Conservation (phyloP, 345 rosid species). For the Linum tenue region DNA sequence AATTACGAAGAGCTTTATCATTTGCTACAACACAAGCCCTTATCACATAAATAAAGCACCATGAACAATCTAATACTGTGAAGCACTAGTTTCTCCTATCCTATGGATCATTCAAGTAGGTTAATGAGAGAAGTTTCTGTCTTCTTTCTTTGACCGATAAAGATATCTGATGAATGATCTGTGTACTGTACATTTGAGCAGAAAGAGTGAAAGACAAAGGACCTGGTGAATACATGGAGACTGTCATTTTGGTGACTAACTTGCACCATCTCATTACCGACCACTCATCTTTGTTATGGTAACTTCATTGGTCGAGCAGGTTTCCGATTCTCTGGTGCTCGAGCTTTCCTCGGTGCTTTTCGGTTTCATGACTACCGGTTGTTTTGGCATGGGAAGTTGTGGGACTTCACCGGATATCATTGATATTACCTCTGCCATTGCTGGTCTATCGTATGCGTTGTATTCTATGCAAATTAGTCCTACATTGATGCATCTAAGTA, state of each 20-base stretch:
- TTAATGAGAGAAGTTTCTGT: neutral
- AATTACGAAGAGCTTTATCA: slow-evolving; percentile 45
- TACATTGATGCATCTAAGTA: slow-evolving; percentile 10
- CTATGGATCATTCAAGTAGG: neutral
- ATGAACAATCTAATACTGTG: neutral
- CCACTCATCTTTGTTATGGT: neutral
- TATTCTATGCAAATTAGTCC: slow-evolving; percentile 11
- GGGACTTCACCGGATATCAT: slow-evolving; percentile 9
- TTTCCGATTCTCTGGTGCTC: neutral
- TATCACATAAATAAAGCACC: slow-evolving; percentile 4
- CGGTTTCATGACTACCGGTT: slow-evolving; percentile 2
- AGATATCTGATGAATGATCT: slow-evolving; percentile 81
- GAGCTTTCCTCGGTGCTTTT: too few species aligned
- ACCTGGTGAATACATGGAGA: slow-evolving; percentile 71
- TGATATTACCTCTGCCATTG: slow-evolving; percentile 8
- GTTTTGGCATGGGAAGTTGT: slow-evolving; percentile 8
- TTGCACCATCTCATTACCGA: too few species aligned
- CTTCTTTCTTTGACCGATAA: too few species aligned
- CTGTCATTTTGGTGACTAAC: too few species aligned
- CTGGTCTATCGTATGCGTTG: slow-evolving; percentile 6
- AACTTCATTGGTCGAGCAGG: neutral
- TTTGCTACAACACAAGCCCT: slow-evolving; percentile 56
- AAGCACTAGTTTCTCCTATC: neutral
- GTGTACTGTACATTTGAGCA: slow-evolving; percentile 84
- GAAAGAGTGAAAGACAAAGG: slow-evolving; percentile 76